Evolutionary conservation across 1,284 basidiomycete species (phyloP), one percentile per base, ranked within the genome.

Genomic region (Cystobasidium pallidum): DNA sequence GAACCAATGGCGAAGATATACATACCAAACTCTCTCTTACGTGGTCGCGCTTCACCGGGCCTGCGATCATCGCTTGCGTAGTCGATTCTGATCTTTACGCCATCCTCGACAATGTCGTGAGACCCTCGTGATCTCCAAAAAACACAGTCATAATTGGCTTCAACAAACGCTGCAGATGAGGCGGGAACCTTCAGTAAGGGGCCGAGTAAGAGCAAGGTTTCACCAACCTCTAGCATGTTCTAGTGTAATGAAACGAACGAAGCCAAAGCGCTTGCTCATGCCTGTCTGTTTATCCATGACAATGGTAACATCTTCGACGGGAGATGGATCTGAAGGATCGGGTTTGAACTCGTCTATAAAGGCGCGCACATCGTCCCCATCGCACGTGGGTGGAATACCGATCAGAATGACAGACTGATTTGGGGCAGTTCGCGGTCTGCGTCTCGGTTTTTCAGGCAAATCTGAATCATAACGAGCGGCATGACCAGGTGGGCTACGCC

Each of bases 201-300:
- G 19, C 24, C 2, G 2, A 8, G 28, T 8, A 15, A 3, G n/a
- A 21, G 11, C n/a, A 43, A 17, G 34, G 11, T 32, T 19, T 28
- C 28, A 26, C 68, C 4, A 26, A 70, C 67, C 75, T 10, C 77
- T 70, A 17, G 94, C 92, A 75, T 91, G 89, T 77, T 91, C 90
- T 57, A 89, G 84, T 73, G 85, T 88, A 39, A 88, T 82, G 81
- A 97, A 96, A 81, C 92, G 89, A 77, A 91, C 93, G 81, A 97
- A 97, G 64, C 92, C 94, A 80, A 94, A 95, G 78, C 91, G 89
- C 83, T 94, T 94, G 67, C 91, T 93, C 75, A 85, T 82, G 86
- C 92, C 91, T 89, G 89, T 79, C 85, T 86, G 86, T 86, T 90
- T 89, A 82, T 96, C 94, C 84, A 90, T 88, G 81, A 94, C 93